A percentile compares a stretch with the other conserved stretches of the same genome.
phyloP scores from a whole-genome alignment of 2,329 filamentous ascomycete species.

The Botrytis fabae region DNA sequence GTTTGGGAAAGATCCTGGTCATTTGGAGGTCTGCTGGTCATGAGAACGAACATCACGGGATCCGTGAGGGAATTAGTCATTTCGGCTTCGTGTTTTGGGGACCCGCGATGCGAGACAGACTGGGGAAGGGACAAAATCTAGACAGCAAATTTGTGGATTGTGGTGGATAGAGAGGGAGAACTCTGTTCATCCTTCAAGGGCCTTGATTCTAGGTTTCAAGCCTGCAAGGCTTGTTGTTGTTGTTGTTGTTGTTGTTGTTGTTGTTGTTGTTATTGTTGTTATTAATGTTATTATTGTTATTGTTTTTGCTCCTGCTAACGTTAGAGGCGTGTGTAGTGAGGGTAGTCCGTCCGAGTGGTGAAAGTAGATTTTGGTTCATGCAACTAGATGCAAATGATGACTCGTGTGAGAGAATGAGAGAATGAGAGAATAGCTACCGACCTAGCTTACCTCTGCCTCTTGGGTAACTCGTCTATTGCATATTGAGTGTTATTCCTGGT shows the following conservation, averaged over 20 bases:
- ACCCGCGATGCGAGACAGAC: constrained; percentile 1
- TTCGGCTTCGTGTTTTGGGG: neutral
- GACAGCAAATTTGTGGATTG: neutral
- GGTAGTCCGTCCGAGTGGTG: neutral
- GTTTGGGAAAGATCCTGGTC: neutral
- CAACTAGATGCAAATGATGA: neutral
- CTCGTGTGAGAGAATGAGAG: neutral
- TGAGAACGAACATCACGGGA: constrained; percentile 18
- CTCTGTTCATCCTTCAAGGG: neutral
- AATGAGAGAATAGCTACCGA: neutral
- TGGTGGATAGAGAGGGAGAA: neutral
- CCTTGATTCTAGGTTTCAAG: neutral
- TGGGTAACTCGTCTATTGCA: neutral
- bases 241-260: neutral
- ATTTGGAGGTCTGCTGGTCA: constrained; percentile 2
- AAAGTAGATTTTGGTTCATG: constrained; percentile 1
- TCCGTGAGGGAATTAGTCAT: constrained; percentile 4
- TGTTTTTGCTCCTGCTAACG: no score
- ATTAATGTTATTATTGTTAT: neutral
- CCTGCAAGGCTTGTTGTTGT: neutral
- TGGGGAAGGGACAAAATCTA: neutral
- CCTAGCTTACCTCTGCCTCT: neutral
- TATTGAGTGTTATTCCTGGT: neutral
- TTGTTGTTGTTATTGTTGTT: neutral
- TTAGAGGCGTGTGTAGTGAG: neutral